These are phyloP conservation scores for Zygnema cylindricum DNA, from an alignment of 139 green algal species.

Conservation along the genomic window DNA sequence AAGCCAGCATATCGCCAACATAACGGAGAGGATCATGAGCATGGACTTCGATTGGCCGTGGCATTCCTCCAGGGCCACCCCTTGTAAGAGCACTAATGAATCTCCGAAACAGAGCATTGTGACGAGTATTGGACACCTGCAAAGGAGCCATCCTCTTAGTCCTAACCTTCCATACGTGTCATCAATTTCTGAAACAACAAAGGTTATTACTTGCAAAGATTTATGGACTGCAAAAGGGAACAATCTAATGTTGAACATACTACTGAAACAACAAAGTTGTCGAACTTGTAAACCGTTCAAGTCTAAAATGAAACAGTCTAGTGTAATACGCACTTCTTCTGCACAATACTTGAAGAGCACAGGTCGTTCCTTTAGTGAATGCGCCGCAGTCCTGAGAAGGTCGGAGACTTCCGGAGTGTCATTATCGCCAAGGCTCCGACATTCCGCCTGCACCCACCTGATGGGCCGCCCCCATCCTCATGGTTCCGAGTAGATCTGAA, in stretches of 20 bases:
- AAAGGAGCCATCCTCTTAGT: not conserved
- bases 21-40: slow-evolving; percentile 89
- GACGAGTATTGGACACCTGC: slow-evolving; percentile 77
- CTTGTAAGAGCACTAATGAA: slow-evolving; percentile 89
- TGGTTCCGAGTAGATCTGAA: not conserved
- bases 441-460: slow-evolving; percentile 94
- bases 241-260: too few relatives aligned
- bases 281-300: too few relatives aligned
- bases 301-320: too few relatives aligned
- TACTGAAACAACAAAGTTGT: too few relatives aligned
- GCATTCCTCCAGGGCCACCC: slow-evolving; percentile 80
- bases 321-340: slow-evolving; percentile 80
- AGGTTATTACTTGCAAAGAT: too few relatives aligned
- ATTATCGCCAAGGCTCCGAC: slow-evolving; percentile 80
- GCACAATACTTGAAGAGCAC: slow-evolving; percentile 96
- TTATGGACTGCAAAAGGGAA: too few relatives aligned
- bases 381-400: slow-evolving; percentile 80
- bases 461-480: too few relatives aligned
- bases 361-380: slow-evolving; percentile 79
- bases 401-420: slow-evolving; percentile 86
- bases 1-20: slow-evolving; percentile 95
- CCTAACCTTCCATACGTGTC: too few relatives aligned
- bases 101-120: slow-evolving; percentile 90
- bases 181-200: too few relatives aligned
- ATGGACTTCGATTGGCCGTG: slow-evolving; percentile 95